Percentiles rank a stretch among this genome's conserved stretches.
These are phyloP conservation scores for Colletotrichum tamarilloi DNA, from an alignment of 2,329 filamentous ascomycete genomes.

Conservation along the genomic window DNA sequence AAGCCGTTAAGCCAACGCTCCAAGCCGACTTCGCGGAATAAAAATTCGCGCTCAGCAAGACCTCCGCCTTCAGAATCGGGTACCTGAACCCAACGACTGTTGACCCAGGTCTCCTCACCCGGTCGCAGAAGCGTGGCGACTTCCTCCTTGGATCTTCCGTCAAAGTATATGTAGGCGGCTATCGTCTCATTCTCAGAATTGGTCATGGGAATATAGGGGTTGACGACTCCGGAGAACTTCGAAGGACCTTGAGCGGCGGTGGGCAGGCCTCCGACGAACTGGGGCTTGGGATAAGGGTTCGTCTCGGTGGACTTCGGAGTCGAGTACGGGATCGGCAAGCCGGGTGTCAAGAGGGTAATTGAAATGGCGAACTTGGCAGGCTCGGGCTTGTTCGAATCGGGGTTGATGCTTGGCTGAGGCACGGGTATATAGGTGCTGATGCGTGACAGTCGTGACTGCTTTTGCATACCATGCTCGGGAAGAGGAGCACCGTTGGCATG, in stretches of 20 bases:
- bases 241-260: slow-evolving; percentile 60
- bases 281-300: slow-evolving; percentile 84
- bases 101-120: slow-evolving; percentile 99
- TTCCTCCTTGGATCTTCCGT: slow-evolving; percentile 94
- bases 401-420: slow-evolving; percentile 79
- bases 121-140: slow-evolving; percentile 92
- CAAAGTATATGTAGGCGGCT: slow-evolving; percentile 98
- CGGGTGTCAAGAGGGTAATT: slow-evolving; percentile 92
- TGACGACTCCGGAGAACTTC: slow-evolving; percentile 68
- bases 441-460: slow-evolving; percentile 88
- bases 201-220: slow-evolving; percentile 91
- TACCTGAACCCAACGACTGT: slow-evolving; percentile 96
- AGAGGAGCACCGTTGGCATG: slow-evolving; percentile 85
- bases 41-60: slow-evolving; percentile 93
- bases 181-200: slow-evolving; percentile 96
- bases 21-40: slow-evolving; percentile 95
- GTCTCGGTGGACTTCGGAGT: slow-evolving; percentile 82
- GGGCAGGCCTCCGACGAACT: slow-evolving; percentile 80
- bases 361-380: slow-evolving; percentile 98
- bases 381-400: slow-evolving; percentile 79
- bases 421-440: slow-evolving; percentile 99
- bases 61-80: slow-evolving; percentile 92
- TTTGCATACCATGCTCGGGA: slow-evolving; percentile 93
- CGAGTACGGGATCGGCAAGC: slow-evolving; percentile 91
- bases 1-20: slow-evolving; percentile 97